phyloP scores from a whole-genome alignment of 148 eudicot genomes.

The Heliamphora exappendiculata region DNA sequence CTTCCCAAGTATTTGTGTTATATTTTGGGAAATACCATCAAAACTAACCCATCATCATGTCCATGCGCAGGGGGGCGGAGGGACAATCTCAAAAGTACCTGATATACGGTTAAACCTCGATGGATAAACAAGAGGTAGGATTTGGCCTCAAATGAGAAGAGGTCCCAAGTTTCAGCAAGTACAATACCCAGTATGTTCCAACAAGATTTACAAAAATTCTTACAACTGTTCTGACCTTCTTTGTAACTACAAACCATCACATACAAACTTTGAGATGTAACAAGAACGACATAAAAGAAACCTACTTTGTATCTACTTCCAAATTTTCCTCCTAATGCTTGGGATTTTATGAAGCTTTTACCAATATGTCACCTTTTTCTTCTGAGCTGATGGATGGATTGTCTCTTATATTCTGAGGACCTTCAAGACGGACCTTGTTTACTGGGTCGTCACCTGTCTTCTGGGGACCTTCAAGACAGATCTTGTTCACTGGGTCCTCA shows the following conservation, averaged over 20 bases:
- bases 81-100: no score
- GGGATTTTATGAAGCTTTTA: background rate
- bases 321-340: slow-evolving; percentile 6
- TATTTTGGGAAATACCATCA: no score
- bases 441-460: background rate
- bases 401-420: background rate
- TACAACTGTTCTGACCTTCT: no score
- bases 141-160: no score
- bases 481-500: background rate
- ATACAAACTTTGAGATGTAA: background rate
- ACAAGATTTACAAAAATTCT: no score
- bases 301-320: background rate
- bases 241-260: background rate
- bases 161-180: no score
- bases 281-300: background rate
- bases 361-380: background rate
- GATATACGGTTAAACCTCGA: no score
- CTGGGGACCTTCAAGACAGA: background rate
- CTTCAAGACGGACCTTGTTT: background rate
- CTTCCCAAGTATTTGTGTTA: no score
- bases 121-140: no score
- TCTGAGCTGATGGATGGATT: background rate
- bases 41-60: no score
- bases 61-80: no score
- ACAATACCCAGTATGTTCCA: no score